Conservation (phyloP, 495 filamentous ascomycete genomes). For the Baudoinia panamericana region DNA sequence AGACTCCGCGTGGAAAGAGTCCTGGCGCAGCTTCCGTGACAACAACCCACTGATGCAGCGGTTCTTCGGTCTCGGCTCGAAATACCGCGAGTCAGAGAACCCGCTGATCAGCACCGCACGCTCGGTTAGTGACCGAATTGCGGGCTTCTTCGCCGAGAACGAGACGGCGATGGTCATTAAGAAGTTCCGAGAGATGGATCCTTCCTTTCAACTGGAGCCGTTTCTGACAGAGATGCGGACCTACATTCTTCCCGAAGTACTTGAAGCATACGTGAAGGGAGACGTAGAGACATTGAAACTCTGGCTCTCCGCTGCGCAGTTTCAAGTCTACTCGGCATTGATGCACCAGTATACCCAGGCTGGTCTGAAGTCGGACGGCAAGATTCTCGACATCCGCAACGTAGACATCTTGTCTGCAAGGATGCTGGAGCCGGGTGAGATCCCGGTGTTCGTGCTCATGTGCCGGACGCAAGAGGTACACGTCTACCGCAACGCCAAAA, state of each 20-base stretch:
- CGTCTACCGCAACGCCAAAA: constrained; percentile 85
- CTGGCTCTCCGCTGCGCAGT: constrained; percentile 93
- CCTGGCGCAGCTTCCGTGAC: constrained; percentile 86
- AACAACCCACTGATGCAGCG: constrained; percentile 77
- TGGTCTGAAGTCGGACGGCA: constrained; percentile 84
- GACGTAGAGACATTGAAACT: constrained; percentile 80
- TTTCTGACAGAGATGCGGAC: constrained; percentile 91
- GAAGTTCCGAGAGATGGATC: constrained; percentile 94
- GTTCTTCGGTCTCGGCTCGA: constrained; percentile 66
- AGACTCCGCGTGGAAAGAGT: constrained; percentile 89
- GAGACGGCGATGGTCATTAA: constrained; percentile 95
- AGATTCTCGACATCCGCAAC: constrained; percentile 84
- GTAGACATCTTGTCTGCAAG: constrained; percentile 83
- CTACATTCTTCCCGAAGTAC: constrained; percentile 93
- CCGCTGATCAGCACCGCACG: constrained; percentile 85
- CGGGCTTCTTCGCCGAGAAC: constrained; percentile 95
- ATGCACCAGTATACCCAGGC: constrained; percentile 88
- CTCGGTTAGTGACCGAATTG: constrained; percentile 81
- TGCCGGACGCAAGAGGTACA: constrained; percentile 97
- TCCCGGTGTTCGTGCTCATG: constrained; percentile 93
- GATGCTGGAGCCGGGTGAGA: constrained; percentile 90
- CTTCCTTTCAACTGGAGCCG: constrained; percentile 82
- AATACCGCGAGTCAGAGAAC: constrained; percentile 93
- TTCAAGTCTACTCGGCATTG: constrained; percentile 82
- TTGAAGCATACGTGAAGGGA: constrained; percentile 95